Evolutionary conservation across 1,284 basidiomycete genomes (phyloP).

Genomic region (Limonomyces culmigenus): DNA sequence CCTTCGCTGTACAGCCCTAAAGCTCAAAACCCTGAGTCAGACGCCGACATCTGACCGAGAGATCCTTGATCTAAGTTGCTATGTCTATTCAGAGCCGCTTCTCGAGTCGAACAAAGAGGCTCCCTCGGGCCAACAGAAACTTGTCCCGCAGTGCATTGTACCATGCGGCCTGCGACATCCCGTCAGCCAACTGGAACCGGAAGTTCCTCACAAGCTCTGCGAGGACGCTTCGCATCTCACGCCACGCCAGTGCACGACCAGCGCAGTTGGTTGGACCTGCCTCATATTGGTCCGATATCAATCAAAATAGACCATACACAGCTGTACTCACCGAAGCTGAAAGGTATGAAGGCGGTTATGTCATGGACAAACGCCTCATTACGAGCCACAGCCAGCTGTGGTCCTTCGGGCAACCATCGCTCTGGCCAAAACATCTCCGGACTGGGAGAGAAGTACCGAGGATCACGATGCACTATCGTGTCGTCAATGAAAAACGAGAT

Average conservation of each 20-base stretch:
- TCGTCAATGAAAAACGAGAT: no score
- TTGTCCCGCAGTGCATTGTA: no score
- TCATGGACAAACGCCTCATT: conserved; percentile 10
- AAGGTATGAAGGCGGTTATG: conserved; percentile 13
- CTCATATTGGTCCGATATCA: not conserved
- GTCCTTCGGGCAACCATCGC: conserved; percentile 12
- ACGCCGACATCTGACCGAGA: no score
- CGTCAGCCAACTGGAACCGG: conserved; percentile 10
- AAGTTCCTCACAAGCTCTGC: conserved; percentile 12
- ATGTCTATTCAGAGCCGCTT: no score
- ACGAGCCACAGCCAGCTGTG: no score
- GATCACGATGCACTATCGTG: conserved; percentile 12
- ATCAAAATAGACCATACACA: not conserved
- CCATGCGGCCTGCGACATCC: no score
- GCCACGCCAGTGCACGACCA: conserved; percentile 15
- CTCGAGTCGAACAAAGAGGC: no score
- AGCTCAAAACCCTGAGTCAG: no score
- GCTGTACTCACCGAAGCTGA: conserved; percentile 11
- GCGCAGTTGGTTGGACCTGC: conserved; percentile 15
- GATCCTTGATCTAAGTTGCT: no score
- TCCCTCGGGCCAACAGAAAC: no score
- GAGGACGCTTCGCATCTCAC: conserved; percentile 14
- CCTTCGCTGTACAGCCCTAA: no score
- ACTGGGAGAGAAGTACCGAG: conserved; percentile 15
- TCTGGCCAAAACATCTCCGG: conserved; percentile 15